phyloP scores from a whole-genome alignment of 805 yeast genomes.

The Cyberlindnera sargentensis region DNA sequence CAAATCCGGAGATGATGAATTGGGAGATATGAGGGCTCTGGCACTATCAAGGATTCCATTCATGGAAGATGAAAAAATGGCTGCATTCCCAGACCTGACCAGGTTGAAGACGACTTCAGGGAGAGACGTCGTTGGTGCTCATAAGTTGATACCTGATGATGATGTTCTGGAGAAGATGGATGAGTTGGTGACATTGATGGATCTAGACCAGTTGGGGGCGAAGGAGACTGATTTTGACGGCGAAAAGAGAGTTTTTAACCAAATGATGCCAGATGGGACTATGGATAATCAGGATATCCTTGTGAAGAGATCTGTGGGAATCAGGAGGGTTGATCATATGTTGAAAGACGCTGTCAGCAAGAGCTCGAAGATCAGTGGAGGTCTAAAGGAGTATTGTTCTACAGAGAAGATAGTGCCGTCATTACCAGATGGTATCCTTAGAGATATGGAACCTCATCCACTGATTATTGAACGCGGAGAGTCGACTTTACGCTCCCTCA shows the following conservation, averaged over 20 bases:
- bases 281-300: slow-evolving; percentile 17
- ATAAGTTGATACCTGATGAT: slow-evolving; percentile 27
- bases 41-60: slow-evolving; percentile 56
- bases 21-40: slow-evolving; percentile 32
- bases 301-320: slow-evolving; percentile 19
- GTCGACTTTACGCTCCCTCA: slow-evolving; percentile 9
- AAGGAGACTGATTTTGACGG: slow-evolving; percentile 20
- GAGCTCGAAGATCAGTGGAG: slow-evolving; percentile 1
- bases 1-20: slow-evolving; percentile 13
- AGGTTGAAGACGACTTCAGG: slow-evolving; percentile 29
- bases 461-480: slow-evolving; percentile 6
- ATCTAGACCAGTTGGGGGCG: slow-evolving; percentile 26
- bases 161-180: slow-evolving; percentile 38
- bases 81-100: slow-evolving; percentile 40
- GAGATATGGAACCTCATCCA: slow-evolving; percentile 15
- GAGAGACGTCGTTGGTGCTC: slow-evolving; percentile 17
- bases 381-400: slow-evolving; percentile 10
- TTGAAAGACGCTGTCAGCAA: slow-evolving; percentile 13
- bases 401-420: slow-evolving; percentile 22
- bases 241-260: slow-evolving; percentile 14
- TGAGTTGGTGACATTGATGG: slow-evolving; percentile 36
- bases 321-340: slow-evolving; percentile 18
- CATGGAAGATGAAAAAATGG: slow-evolving; percentile 64
- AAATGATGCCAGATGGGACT: slow-evolving; percentile 4
- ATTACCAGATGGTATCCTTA: slow-evolving; percentile 18